phyloP scores from a whole-genome alignment of 2,329 filamentous ascomycete species.

The Trichophyton schoenleinii region DNA sequence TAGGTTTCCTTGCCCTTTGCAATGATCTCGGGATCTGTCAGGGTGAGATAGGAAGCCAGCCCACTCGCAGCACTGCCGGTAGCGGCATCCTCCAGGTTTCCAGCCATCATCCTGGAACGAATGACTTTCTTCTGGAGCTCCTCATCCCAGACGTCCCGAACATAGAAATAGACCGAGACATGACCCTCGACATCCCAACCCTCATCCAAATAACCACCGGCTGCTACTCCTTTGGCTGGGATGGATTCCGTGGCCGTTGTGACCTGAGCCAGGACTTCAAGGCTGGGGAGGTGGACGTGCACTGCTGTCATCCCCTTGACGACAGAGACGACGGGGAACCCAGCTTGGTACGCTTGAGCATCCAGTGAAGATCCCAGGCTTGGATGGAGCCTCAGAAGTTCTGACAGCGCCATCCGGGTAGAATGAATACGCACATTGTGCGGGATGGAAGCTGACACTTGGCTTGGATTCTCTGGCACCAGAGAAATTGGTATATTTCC shows the following conservation, averaged over 20 bases:
- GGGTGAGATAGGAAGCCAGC: slow-evolving; percentile 32
- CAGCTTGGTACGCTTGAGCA: slow-evolving; percentile 14
- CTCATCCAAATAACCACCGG: slow-evolving; percentile 15
- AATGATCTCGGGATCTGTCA: slow-evolving; percentile 23
- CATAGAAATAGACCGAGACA: slow-evolving; percentile 22
- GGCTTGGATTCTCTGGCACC: slow-evolving; percentile 19
- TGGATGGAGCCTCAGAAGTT: slow-evolving; percentile 17
- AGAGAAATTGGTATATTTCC: slow-evolving; percentile 35
- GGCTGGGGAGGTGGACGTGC: slow-evolving; percentile 37
- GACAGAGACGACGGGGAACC: slow-evolving; percentile 46
- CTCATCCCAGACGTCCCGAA: slow-evolving; percentile 15
- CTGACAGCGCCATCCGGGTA: slow-evolving; percentile 18
- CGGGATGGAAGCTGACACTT: slow-evolving; percentile 51
- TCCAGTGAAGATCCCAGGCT: slow-evolving; percentile 15
- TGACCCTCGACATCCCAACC: slow-evolving; percentile 19
- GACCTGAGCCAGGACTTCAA: slow-evolving; percentile 44
- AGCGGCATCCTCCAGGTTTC: slow-evolving; percentile 36
- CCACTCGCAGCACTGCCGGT: slow-evolving; percentile 40
- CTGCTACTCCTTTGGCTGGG: slow-evolving; percentile 13
- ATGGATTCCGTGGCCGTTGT: slow-evolving; percentile 16
- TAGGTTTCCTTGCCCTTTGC: slow-evolving; percentile 10
- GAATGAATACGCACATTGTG: slow-evolving; percentile 54
- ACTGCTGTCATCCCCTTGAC: slow-evolving; percentile 56
- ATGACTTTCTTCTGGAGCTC: slow-evolving; percentile 17
- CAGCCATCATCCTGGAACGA: slow-evolving; percentile 22